Base-by-base conservation (phyloP, 495 filamentous ascomycete species). In the Penicillium cataractarum region DNA sequence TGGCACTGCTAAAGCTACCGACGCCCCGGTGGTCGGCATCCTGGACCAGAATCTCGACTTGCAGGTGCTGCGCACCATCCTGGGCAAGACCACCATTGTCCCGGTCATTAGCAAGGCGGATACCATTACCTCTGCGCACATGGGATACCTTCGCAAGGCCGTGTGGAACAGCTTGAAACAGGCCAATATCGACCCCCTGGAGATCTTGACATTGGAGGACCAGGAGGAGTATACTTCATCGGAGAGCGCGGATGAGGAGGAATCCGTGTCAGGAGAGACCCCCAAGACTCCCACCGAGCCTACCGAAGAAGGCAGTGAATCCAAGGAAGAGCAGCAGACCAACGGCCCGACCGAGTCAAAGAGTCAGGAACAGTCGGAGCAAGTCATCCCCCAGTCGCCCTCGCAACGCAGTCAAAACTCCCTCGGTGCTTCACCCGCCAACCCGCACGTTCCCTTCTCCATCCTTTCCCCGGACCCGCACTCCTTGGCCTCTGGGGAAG, bases 21-120 rank as follows among this genome's bases (percentile, higher is more conserved):
- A 78, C 54, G 73, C 75, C 6, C 77, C 70, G 8, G 72, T 82
- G 22, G 62, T 74, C 29, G 92, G 89, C 13, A 84, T 90, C 35
- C 80, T 98, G 31, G 93, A 98, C 71, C 90, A 94, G 63, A 90
- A 93, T 67, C 83, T 99, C 7, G 95, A 99, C 71, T 76, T 99
- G 26, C 92, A 96, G 69, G 90, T 98, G 46, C 81, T 99, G 57
- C 90, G 91, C 53, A 90, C 89, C 19, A 82, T 99, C 37, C 87
- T 95, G 71, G 93, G 93, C 65, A 99, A 97, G 80, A 97, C 96
- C 0, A 96, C 92, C 0, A 92, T 98, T 55, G 91, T 99, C 33
- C 95, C 95, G 0, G 90, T 99, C 40, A 93, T 99, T 74, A 91
- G 92, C 70, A 99, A 99, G 78, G 96, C 95, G 37, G 95, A 99